phyloP scores from a whole-genome alignment of 176 grass and related monocot species.

The Oryza meyeriana region DNA sequence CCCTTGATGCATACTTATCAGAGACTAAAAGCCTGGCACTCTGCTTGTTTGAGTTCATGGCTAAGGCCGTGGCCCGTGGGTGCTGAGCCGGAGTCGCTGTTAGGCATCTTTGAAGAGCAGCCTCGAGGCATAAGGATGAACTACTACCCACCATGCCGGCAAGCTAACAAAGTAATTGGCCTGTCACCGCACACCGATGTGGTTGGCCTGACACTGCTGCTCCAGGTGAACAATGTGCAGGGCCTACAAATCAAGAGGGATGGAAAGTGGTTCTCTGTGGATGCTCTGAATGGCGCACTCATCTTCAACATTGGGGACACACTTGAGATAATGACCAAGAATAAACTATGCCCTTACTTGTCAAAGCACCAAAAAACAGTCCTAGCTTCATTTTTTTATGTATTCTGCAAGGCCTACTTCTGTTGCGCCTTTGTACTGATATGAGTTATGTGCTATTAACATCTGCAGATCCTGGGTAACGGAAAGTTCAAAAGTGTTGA shows the following conservation, averaged over 20 bases:
- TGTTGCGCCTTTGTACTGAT: background rate
- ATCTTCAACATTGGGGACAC: slow-evolving; percentile 49
- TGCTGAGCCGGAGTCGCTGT: slow-evolving; percentile 32
- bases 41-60: slow-evolving; percentile 39
- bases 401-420: background rate
- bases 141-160: slow-evolving; percentile 63
- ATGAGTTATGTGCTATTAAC: background rate
- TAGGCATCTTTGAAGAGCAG: slow-evolving; percentile 36
- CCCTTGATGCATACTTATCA: background rate
- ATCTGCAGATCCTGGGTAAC: slow-evolving; percentile 37
- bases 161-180: slow-evolving; percentile 61
- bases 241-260: slow-evolving; percentile 62
- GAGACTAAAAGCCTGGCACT: background rate
- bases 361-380: background rate
- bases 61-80: slow-evolving; percentile 43
- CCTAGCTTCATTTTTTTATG: no score
- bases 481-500: slow-evolving; percentile 48
- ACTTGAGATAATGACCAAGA: slow-evolving; percentile 35
- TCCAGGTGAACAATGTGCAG: slow-evolving; percentile 49
- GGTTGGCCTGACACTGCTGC: slow-evolving; percentile 46
- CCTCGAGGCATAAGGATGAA: slow-evolving; percentile 51
- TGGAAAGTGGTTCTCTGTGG: slow-evolving; percentile 45
- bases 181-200: slow-evolving; percentile 62
- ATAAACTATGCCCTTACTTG: background rate
- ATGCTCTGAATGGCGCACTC: slow-evolving; percentile 28